phyloP scores from a whole-genome alignment of 2,329 filamentous ascomycete species.

The Drechslera avenae region DNA sequence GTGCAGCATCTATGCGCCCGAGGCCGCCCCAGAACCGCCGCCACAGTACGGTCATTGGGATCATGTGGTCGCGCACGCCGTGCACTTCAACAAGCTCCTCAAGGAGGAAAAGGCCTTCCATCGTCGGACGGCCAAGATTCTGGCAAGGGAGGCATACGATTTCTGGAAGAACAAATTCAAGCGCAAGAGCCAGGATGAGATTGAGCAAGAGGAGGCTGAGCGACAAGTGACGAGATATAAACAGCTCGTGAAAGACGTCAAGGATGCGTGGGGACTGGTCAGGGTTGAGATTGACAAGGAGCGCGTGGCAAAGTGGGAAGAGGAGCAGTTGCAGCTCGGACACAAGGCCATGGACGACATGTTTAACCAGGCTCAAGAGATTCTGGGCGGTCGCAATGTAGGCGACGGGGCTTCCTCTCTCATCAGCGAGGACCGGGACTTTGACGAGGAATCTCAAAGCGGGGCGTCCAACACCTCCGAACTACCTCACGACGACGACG shows the following conservation, averaged over 20 bases:
- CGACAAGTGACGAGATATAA: slow-evolving; percentile 72
- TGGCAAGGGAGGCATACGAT: slow-evolving; percentile 78
- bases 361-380: slow-evolving; percentile 68
- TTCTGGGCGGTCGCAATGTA: slow-evolving; percentile 37
- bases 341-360: slow-evolving; percentile 73
- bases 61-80: slow-evolving; percentile 77
- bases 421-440: slow-evolving; percentile 48
- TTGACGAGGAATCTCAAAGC: slow-evolving; percentile 52
- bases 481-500: slow-evolving; percentile 51
- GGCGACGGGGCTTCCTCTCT: slow-evolving; percentile 46
- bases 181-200: slow-evolving; percentile 66
- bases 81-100: slow-evolving; percentile 81
- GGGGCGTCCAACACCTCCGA: slow-evolving; percentile 39
- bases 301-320: slow-evolving; percentile 63
- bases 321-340: slow-evolving; percentile 61
- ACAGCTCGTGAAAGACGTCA: slow-evolving; percentile 68
- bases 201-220: slow-evolving; percentile 76
- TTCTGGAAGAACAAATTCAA: slow-evolving; percentile 73
- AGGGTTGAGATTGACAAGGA: slow-evolving; percentile 62
- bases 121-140: slow-evolving; percentile 73
- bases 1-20: slow-evolving; percentile 75
- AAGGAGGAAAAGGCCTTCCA: slow-evolving; percentile 79
- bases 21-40: slow-evolving; percentile 71
- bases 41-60: slow-evolving; percentile 86
- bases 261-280: slow-evolving; percentile 65